Percentiles rank a stretch among this genome's conserved stretches.
phyloP scores from a whole-genome alignment of 1,284 basidiomycete genomes.

The Sanghuangporus sanghuang region DNA sequence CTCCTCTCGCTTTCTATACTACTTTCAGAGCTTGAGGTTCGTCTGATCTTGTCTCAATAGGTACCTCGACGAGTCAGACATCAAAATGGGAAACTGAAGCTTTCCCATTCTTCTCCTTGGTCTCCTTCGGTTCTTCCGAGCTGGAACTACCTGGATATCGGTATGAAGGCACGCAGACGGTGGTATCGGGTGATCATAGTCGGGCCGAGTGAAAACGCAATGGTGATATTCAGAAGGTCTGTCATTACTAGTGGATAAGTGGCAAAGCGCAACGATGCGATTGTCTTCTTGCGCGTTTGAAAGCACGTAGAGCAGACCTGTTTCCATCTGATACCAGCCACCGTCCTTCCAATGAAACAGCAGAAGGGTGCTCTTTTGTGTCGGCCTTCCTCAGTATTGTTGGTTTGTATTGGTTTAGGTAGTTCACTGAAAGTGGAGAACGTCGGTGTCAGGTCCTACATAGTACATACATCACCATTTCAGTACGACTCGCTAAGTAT shows the following conservation, averaged over 20 bases:
- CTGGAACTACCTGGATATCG: slow-evolving; percentile 12
- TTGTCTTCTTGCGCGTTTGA: slow-evolving; percentile 22
- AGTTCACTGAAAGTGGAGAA: slow-evolving; percentile 59
- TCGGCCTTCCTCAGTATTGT: slow-evolving; percentile 27
- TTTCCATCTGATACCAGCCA: slow-evolving; percentile 71
- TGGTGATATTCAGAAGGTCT: slow-evolving; percentile 33
- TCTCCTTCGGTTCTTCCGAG: slow-evolving; percentile 6
- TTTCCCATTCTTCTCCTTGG: not conserved
- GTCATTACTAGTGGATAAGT: slow-evolving; percentile 32
- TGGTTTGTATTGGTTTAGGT: slow-evolving; percentile 42
- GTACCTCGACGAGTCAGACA: slow-evolving; percentile 52
- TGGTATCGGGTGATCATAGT: slow-evolving; percentile 31
- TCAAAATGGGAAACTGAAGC: slow-evolving; percentile 41
- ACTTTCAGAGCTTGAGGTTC: slow-evolving; percentile 39
- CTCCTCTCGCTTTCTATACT: slow-evolving; percentile 65
- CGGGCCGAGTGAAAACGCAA: slow-evolving; percentile 53
- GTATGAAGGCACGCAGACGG: slow-evolving; percentile 36
- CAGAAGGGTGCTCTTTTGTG: slow-evolving; percentile 78
- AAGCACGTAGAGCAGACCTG: slow-evolving; percentile 62
- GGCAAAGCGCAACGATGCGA: slow-evolving; percentile 46
- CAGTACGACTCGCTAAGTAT: slow-evolving; percentile 14
- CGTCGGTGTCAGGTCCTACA: slow-evolving; percentile 48
- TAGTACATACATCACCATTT: slow-evolving; percentile 19
- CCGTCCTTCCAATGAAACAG: slow-evolving; percentile 45
- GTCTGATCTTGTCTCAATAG: slow-evolving; percentile 28